Conservation (phyloP, 306 rosid genomes). For the Vigna radiata region DNA sequence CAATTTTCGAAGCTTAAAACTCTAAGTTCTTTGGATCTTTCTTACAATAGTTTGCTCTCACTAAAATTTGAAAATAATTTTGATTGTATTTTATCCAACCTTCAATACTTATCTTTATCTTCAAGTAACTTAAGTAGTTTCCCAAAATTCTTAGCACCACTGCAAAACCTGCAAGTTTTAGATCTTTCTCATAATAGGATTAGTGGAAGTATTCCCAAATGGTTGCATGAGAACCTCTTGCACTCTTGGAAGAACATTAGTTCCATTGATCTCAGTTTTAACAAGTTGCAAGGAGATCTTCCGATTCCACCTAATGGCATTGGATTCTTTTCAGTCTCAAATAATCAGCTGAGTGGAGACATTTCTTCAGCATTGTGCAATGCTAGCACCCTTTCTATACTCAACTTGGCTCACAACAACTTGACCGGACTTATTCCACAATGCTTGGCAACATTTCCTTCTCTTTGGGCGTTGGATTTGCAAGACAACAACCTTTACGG, state of each 20-base stretch:
- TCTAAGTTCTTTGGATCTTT: accelerated
- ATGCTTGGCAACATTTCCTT: slow-evolving; percentile 27
- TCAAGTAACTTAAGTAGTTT: slow-evolving; percentile 30
- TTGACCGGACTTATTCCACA: slow-evolving; percentile 38
- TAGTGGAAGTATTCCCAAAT: slow-evolving; percentile 32
- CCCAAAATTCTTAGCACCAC: slow-evolving; percentile 32
- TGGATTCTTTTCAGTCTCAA: slow-evolving; percentile 1
- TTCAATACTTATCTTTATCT: background rate
- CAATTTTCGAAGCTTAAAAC: slow-evolving; percentile 9
- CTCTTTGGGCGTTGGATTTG: slow-evolving; percentile 39
- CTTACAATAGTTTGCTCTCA: background rate
- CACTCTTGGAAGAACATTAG: background rate
- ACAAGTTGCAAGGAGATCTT: slow-evolving; percentile 41
- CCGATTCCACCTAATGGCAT: slow-evolving; percentile 22
- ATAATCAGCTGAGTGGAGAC: slow-evolving; percentile 39
- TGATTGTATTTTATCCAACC: background rate
- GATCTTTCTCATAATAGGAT: slow-evolving; percentile 47
- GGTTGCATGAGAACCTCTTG: slow-evolving; percentile 25
- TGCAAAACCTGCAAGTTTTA: accelerated
- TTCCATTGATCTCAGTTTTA: background rate
- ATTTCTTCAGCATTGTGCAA: slow-evolving; percentile 22
- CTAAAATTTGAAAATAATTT: background rate
- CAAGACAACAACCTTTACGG: slow-evolving; percentile 48
- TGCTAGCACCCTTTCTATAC: background rate
- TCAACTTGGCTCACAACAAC: slow-evolving; percentile 35